Base-by-base conservation (phyloP, 2,329 filamentous ascomycete species). In the Pleochaeta shiraiana region DNA sequence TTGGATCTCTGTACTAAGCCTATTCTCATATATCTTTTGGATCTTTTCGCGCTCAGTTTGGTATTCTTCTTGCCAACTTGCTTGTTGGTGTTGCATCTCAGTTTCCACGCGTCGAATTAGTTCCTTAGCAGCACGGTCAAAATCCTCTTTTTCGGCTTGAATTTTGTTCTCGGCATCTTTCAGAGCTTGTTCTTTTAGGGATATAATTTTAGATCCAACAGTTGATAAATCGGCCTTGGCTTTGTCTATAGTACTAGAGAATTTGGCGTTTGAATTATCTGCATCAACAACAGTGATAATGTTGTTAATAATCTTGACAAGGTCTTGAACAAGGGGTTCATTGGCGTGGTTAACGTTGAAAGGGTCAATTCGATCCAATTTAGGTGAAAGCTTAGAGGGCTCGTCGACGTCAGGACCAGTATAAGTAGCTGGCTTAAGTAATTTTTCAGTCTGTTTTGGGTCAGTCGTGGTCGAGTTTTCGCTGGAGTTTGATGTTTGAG, bases 231-330 rank as follows among this genome's bases (percentile, higher is more conserved):
- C 87, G 64, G 80, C 79, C 80, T 96, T 97, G 67, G 92, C 91
- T 78, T 93, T 91, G 69, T 81, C 78, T 65, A 98, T 84, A 0
- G 90, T 86, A 2, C 82, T 81, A 63, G 83, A 84, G 76, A 93
- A 95, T 74, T 87, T 90, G 69, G 81, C 81, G 67, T 86, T 83
- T 65, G 88, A 83, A 67, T 86, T 83, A 73, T 95, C 92, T 65
- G 88, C 87, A 74, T 96, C 95, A 73, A 96, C 85, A 59, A 95
- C 89, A 9, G 88, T 85, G 72, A 98, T 95, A 70, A 98, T 86
- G 74, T 95, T 90, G 76, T 98, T 98, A 70, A 98, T 81, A 77
- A 95, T 92, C 77, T 89, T 92, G 66, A 95, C 90, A 5, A 98
- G 79, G 71, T 97, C 90, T 75, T 96, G 90, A 26, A 97, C 88